Base-by-base conservation (phyloP, 306 rosid species). In the Arachis stenosperma region DNA sequence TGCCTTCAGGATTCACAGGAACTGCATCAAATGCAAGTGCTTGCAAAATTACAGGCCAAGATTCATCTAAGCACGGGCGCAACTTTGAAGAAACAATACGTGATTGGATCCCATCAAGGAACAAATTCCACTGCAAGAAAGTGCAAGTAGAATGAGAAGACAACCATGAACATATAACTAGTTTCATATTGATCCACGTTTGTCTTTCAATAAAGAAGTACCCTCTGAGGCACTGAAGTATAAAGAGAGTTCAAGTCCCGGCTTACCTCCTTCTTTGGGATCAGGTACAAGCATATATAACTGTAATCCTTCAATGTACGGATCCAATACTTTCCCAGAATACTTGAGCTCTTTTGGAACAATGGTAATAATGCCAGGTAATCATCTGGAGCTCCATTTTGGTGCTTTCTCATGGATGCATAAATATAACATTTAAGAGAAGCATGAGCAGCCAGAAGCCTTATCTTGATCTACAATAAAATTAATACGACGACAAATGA, bases 21-120 rank as follows among this genome's bases (percentile, higher is more conserved):
- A 91, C 89, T 51, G 98, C 93, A 78, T 91, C 98, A 70, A 89
- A 79, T 61, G 92, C 97, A 85, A 94, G 85, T 64, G 98, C 98
- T 84, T 91, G 98, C 84, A 94, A 83, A 74, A 94, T 86, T 78
- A 94, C 92, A 14, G 98, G 97, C 98, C 98, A 94, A n/a, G 97
- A 91, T 85, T 91, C 97, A 83, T 94, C 94, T 73, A 94, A 84
- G 85, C 96, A 85, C 55, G 92, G 86, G 51, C 73, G 89, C 82
- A 94, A 82, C 83, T 91, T 91, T 62, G 89, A 86, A 75, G 89
- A 85, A 67, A 82, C 89, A 71, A 84, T 73, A 80, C 95, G 89
- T 40, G 98, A 94, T 75, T 89, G 95, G 75, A 90, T 84, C 77
- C 97, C 98, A 78, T 88, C 96, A 70, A 94, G 96, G 86, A 94